Evolutionary conservation across 176 grass and related monocot species (phyloP), one percentile per base, ranked within the genome.

Genomic region (Musa acuminata): DNA sequence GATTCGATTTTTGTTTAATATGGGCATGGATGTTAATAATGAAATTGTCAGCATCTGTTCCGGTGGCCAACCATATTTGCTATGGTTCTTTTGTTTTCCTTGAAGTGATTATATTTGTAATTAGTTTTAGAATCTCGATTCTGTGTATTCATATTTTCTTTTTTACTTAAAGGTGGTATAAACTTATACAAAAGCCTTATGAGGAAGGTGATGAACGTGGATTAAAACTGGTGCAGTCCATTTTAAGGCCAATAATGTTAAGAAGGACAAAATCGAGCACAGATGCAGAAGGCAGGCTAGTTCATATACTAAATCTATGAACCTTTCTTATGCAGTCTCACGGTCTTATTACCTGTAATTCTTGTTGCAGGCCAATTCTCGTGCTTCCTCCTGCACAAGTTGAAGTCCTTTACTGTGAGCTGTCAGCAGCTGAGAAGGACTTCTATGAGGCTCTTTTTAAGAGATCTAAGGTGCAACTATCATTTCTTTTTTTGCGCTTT

Each of bases 161-260:
- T 71, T 13, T 76, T 51, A 54, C 26, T 64, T 81, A 58, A 80
- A 97, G 94, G 87, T 97, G 94, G 94, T 71, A 97, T 84, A 97
- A 93, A 85, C 90, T 97, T 74, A 75, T 97, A 81, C 94, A 91
- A 81, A 97, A 87, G 77, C 94, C 94, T 78, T 90, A 89, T 66
- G 94, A 97, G 83, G 94, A 97, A 89, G 94, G 94, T 64, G 85
- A 97, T 65, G 87, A 93, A 88, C 87, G 85, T 77, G 94, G 94
- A 73, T 89, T 93, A 84, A 89, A 89, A 82, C 77, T 97, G 72
- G 78, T 97, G 63, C 87, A 93, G 72, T 87, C 87, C 81, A 93
- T 97, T 86, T 81, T 97, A 78, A 97, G 86, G 74, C 83, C 90
- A 74, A 90, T 97, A 80, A 97, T 97, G 90, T 78, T 97, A 79